A percentile compares a stretch with the other conserved stretches of the same genome.
These are phyloP conservation scores for Cucurbita argyrosperma DNA, from an alignment of 306 rosid species.

Conservation along the genomic window DNA sequence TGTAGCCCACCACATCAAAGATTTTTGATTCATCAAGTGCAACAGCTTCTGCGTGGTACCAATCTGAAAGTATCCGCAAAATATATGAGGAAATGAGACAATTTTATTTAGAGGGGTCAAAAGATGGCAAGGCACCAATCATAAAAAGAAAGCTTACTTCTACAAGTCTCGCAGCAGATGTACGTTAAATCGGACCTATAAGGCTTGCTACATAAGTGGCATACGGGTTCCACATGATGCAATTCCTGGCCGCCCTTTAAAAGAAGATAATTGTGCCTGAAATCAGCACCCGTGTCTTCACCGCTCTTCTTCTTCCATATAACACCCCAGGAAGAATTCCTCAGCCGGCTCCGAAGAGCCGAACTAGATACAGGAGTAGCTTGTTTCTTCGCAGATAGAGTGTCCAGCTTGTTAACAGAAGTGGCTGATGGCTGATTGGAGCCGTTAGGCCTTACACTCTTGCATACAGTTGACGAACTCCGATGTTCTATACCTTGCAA, in stretches of 20 bases:
- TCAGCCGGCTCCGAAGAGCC: slow-evolving; percentile 29
- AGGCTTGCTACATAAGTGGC: slow-evolving; percentile 59
- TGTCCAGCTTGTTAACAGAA: slow-evolving; percentile 23
- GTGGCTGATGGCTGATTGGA: slow-evolving; percentile 17
- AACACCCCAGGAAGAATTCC: slow-evolving; percentile 64
- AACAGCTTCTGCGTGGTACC: slow-evolving; percentile 95
- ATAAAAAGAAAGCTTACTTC: slow-evolving; percentile 36
- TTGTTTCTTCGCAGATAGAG: slow-evolving; percentile 17
- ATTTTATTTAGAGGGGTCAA: background rate
- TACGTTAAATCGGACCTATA: slow-evolving; percentile 71
- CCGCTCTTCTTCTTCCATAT: slow-evolving; percentile 68
- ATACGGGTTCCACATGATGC: slow-evolving; percentile 32
- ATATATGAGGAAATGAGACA: background rate
- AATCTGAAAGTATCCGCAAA: slow-evolving; percentile 24
- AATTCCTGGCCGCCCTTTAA: slow-evolving; percentile 35
- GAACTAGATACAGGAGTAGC: slow-evolving; percentile 22
- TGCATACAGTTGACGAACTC: slow-evolving; percentile 21
- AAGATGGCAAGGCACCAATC: background rate
- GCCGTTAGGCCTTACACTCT: slow-evolving; percentile 26
- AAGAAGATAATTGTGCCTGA: slow-evolving; percentile 59
- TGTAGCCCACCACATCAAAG: slow-evolving; percentile 51
- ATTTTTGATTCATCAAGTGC: slow-evolving; percentile 73
- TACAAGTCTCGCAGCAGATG: slow-evolving; percentile 65
- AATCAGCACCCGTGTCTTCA: slow-evolving; percentile 30
- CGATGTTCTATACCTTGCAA: slow-evolving; percentile 37